Conservation (phyloP, 176 grass and related monocot species). For the Zoysia pacifica region DNA sequence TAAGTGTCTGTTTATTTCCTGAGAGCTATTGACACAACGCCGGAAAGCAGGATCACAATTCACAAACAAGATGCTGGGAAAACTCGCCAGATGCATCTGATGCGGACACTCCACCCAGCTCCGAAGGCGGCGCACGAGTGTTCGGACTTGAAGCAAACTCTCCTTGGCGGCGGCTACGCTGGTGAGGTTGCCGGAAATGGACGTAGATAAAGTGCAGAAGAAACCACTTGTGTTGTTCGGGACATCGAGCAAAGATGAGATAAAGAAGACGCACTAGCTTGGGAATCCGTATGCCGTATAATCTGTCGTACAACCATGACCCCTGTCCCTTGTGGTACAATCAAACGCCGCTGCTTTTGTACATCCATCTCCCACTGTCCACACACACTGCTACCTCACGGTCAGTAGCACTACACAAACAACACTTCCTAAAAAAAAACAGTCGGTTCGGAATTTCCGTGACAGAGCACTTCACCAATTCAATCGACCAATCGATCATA, state of each 20-base stretch:
- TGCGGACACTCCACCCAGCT: not conserved
- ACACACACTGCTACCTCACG: not conserved
- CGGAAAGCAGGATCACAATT: too few species aligned
- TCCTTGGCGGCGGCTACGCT: too few species aligned
- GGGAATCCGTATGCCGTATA: not conserved
- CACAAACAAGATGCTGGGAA: too few species aligned
- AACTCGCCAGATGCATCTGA: too few species aligned
- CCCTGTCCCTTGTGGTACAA: not conserved
- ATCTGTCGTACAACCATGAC: not conserved
- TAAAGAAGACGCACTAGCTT: not conserved
- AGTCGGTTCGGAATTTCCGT: not conserved
- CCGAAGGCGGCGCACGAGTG: not conserved
- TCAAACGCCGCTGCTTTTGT: not conserved
- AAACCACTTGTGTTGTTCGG: not conserved
- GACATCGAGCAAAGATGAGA: not conserved
- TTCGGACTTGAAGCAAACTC: not conserved
- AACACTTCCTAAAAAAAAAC: not conserved
- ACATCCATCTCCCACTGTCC: not conserved
- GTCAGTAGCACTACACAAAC: not conserved
- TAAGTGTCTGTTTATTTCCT: too few species aligned
- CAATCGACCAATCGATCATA: conserved; percentile 20
- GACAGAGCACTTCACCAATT: not conserved
- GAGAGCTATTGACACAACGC: too few species aligned
- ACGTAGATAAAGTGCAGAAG: not conserved
- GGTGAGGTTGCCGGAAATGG: not conserved